A percentile compares a stretch with the other conserved stretches of the same genome.
Conservation (phyloP, 495 filamentous ascomycete species). For the Hypoxylon fuscum region DNA sequence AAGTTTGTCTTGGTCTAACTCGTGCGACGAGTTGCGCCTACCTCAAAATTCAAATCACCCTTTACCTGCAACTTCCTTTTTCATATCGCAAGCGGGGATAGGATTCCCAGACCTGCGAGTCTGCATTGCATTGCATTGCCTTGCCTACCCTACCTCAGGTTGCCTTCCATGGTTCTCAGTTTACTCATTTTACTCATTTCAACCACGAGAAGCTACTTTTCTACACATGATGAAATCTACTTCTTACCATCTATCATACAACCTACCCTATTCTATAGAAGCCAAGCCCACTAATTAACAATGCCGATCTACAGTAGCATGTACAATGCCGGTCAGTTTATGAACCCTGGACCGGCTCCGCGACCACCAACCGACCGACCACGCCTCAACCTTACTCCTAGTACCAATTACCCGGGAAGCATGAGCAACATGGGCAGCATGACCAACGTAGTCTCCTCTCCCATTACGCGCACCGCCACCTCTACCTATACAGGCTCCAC, state of each 20-base stretch:
- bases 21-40: conserved; percentile 7
- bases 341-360: conserved; percentile 96
- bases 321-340: conserved; percentile 80
- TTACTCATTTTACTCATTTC: not conserved
- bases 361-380: conserved; percentile 86
- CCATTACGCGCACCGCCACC: conserved; percentile 61
- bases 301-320: conserved; percentile 51
- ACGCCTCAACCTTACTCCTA: conserved; percentile 78
- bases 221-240: not conserved
- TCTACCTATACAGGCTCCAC: conserved; percentile 71
- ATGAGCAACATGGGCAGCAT: conserved; percentile 82
- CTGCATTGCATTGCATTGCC: no score
- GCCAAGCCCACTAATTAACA: conserved; percentile 22
- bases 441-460: conserved; percentile 76
- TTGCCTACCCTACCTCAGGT: no score
- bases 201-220: not conserved
- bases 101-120: not conserved
- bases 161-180: no score
- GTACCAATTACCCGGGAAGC: conserved; percentile 75
- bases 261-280: not conserved
- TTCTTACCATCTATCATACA: not conserved
- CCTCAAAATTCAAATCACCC: no score
- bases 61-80: conserved; percentile 3
- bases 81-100: conserved; percentile 12
- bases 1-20: conserved; percentile 20